Evolutionary conservation across 1,284 basidiomycete species (phyloP).

Genomic region (Ustilago bromivora): DNA sequence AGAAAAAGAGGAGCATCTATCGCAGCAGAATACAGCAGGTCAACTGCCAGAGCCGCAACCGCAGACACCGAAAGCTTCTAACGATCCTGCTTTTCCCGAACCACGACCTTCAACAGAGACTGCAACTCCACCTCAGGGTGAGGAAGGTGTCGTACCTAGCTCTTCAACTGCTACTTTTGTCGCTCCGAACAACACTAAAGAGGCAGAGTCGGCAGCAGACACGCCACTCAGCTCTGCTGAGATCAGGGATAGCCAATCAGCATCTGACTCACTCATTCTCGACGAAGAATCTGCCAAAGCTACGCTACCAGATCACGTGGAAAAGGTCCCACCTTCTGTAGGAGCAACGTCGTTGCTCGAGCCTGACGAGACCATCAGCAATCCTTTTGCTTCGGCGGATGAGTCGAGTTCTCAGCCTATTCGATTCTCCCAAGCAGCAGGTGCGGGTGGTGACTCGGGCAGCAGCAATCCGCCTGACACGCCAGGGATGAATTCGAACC

Average conservation of each 20-base stretch:
- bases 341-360: constrained; percentile 63
- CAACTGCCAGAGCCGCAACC: constrained; percentile 3
- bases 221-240: constrained; percentile 43
- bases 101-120: background rate
- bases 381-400: constrained; percentile 55
- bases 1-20: background rate
- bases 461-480: constrained; percentile 25
- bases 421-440: constrained; percentile 18
- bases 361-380: constrained; percentile 60
- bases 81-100: constrained; percentile 14
- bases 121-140: background rate
- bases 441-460: constrained; percentile 3
- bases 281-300: constrained; percentile 46
- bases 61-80: constrained; percentile 26
- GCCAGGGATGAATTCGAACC: constrained; percentile 42
- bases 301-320: constrained; percentile 24
- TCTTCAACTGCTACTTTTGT: constrained; percentile 31
- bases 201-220: constrained; percentile 1
- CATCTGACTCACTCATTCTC: constrained; percentile 39
- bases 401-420: constrained; percentile 20
- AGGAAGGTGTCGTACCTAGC: constrained; percentile 15
- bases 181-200: constrained; percentile 5
- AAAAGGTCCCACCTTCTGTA: constrained; percentile 56
- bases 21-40: constrained; percentile 17
- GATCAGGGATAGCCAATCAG: constrained; percentile 35